phyloP scores from a whole-genome alignment of 2,329 filamentous ascomycete species.

The Diplodia scrobiculata region DNA sequence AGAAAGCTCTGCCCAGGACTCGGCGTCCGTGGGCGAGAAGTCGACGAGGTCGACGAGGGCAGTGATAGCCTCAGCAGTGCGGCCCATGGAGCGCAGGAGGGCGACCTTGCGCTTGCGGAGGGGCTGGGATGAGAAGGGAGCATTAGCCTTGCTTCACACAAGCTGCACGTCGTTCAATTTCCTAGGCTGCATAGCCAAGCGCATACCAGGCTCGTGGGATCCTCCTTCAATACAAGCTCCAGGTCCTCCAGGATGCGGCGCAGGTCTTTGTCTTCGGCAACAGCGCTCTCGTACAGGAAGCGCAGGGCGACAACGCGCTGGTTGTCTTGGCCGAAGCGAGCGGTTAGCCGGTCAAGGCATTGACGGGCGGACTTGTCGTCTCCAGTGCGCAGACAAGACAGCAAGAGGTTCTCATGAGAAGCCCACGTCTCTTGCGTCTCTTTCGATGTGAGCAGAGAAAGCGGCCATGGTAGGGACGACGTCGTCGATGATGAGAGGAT shows the following conservation, averaged over 20 bases:
- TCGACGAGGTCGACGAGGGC: conserved; percentile 76
- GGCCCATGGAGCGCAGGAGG: conserved; percentile 73
- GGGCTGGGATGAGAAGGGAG: conserved; percentile 56
- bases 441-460: conserved; percentile 53
- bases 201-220: conserved; percentile 77
- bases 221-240: conserved; percentile 70
- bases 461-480: conserved; percentile 52
- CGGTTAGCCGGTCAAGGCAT: conserved; percentile 72
- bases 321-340: conserved; percentile 80
- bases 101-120: conserved; percentile 83
- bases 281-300: conserved; percentile 82
- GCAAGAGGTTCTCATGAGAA: conserved; percentile 81
- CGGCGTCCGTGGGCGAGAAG: conserved; percentile 82
- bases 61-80: conserved; percentile 70
- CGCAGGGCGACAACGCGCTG: conserved; percentile 82
- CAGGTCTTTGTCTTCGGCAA: conserved; percentile 68
- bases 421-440: conserved; percentile 83
- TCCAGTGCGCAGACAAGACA: conserved; percentile 80
- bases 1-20: conserved; percentile 89
- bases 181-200: neutral
- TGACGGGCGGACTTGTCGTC: conserved; percentile 76
- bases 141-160: conserved; percentile 35
- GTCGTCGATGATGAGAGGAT: conserved; percentile 45
- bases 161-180: too few species aligned
- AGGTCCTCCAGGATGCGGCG: conserved; percentile 75